phyloP scores from a whole-genome alignment of 345 rosid species.

The Gossypium stocksii region DNA sequence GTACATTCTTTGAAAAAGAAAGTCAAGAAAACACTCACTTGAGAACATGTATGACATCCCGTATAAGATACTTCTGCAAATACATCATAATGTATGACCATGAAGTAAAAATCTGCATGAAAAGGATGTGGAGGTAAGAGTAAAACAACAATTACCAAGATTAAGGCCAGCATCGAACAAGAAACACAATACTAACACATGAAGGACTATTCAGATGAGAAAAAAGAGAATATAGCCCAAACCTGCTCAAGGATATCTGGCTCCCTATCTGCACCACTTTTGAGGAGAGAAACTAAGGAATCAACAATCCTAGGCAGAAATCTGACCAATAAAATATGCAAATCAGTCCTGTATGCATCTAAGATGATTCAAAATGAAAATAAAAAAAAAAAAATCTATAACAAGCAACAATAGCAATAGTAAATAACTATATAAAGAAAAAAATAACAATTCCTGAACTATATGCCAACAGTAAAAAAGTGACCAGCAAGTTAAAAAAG shows the following conservation, averaged over 20 bases:
- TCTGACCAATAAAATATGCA: constrained; percentile 35
- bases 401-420: neutral
- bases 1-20: neutral
- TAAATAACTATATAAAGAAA: neutral
- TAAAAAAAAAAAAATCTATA: neutral
- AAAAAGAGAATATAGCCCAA: constrained; percentile 9
- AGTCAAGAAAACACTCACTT: constrained; percentile 39
- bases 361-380: neutral
- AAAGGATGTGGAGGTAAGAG: constrained; percentile 10
- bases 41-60: constrained; percentile 47
- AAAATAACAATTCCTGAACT: neutral
- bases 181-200: neutral
- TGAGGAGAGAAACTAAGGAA: constrained; percentile 53
- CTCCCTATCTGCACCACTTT: constrained; percentile 79
- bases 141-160: constrained; percentile 2
- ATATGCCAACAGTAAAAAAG: neutral
- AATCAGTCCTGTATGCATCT: constrained; percentile 9
- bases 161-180: neutral
- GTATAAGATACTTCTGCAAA: constrained; percentile 61
- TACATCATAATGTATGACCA: constrained; percentile 67
- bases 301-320: constrained; percentile 61
- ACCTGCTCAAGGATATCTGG: constrained; percentile 95
- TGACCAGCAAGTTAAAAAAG: neutral
- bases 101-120: constrained; percentile 63
- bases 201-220: constrained; percentile 1